Evolutionary conservation across 805 yeast genomes (phyloP), one percentile per base, ranked within the genome.

Genomic region (Komagataella pastoris): DNA sequence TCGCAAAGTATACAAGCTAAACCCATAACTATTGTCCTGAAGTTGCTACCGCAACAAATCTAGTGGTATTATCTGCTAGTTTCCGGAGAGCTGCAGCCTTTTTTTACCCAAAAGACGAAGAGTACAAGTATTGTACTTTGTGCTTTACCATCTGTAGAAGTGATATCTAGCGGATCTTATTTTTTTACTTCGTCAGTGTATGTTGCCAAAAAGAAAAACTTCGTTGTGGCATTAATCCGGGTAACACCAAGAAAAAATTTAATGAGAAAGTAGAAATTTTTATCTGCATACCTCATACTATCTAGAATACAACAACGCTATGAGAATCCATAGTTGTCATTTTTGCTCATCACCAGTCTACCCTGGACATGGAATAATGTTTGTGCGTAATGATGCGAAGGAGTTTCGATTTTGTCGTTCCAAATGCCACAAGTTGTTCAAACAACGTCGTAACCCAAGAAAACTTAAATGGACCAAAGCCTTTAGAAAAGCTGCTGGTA

Each of bases 381-480:
- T 90, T 71, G 98, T 93, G 56, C 84, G 99, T 71, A 93, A 93
- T 67, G 99, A 93, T 65, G 96, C 98, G 58, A 93, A 93, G 66
- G 98, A 89, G 70, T 93, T 93, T 69, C 77, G 96, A 62, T 93
- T 93, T 74, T 93, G 99, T 59, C 88, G 97, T 66, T 89, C 98
- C 55, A 93, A 93, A 68, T 93, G 99, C 74, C 99, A 93, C 73
- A 88, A 90, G 67, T 85, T 89, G 52, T 93, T 93, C 81, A 93
- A 93, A 68, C 95, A 89, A 74, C 89, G 96, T 76, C 84, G 99
- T 71, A 93, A 93, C 74, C 99, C 99, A 61, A 84, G 99, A 74
- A 93, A 93, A 71, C 81, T 90, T 70, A 86, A 80, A 72, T 93
- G 99, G 99, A 93, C 99, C 52, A 93, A 93, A 70, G 98, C 99